Conservation (phyloP, 176 grass and related monocot species). For the Aegilops speltoides region DNA sequence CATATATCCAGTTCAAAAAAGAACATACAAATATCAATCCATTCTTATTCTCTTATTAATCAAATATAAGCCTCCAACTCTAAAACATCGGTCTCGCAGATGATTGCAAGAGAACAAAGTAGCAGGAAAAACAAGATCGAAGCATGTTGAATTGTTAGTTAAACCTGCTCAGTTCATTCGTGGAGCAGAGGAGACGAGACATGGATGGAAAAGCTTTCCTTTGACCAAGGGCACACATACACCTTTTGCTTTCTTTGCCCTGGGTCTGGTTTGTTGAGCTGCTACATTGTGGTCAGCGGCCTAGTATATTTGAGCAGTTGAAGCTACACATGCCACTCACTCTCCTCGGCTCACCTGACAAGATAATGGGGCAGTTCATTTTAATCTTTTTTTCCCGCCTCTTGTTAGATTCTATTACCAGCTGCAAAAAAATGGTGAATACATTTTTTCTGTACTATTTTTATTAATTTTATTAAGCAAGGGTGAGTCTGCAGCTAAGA, state of each 20-base stretch:
- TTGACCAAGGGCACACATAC: not conserved
- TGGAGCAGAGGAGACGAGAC: constrained; percentile 30
- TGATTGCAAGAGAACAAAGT: not conserved
- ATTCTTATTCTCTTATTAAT: not conserved
- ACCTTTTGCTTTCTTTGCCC: not conserved
- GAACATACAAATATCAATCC: no score
- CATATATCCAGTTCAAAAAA: no score
- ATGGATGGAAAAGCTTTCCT: not conserved
- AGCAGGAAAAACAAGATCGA: not conserved
- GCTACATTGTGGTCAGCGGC: constrained; percentile 5
- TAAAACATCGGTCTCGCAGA: not conserved
- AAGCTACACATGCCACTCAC: not conserved
- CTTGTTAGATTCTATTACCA: not conserved
- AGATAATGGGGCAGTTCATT: not conserved
- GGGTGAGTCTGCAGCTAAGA: not conserved
- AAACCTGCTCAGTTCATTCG: constrained; percentile 17
- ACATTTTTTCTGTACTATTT: not conserved
- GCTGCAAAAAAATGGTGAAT: not conserved
- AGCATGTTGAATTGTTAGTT: not conserved
- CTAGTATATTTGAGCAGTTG: constrained; percentile 40
- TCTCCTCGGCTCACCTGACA: not conserved
- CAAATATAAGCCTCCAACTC: not conserved
- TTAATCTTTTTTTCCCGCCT: not conserved
- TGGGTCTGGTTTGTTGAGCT: constrained; percentile 8
- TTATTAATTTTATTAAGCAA: not conserved